phyloP scores from a whole-genome alignment of 805 yeast genomes.

The Schwanniomyces vanrijiae region DNA sequence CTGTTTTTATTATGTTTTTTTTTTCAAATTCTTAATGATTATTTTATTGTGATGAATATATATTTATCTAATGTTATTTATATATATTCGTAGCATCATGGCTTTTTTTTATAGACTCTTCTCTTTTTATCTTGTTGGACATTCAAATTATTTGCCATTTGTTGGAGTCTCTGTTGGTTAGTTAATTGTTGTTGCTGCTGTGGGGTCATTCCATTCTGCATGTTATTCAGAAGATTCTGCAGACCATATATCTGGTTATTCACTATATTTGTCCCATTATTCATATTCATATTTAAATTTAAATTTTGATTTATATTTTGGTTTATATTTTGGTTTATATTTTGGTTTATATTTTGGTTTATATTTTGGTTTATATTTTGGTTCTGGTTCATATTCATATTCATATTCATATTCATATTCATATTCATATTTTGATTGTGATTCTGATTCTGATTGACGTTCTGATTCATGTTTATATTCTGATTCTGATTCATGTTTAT shows the following conservation, averaged over 20 bases:
- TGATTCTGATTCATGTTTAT: neutral
- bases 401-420: neutral
- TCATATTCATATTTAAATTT: neutral
- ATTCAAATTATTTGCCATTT: slow-evolving; percentile 10
- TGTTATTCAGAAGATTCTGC: slow-evolving; percentile 5
- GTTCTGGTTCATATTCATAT: neutral
- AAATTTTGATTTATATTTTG: neutral
- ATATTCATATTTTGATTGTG: neutral
- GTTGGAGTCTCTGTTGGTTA: slow-evolving; percentile 17
- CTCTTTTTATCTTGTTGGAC: slow-evolving; percentile 4
- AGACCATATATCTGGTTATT: neutral
- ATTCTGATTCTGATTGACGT: too few relatives aligned
- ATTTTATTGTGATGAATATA: neutral
- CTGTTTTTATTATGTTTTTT: neutral
- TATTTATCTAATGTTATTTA: neutral
- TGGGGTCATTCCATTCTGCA: slow-evolving; percentile 8
- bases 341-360: neutral
- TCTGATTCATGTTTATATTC: neutral
- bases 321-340: neutral
- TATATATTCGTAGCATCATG: neutral
- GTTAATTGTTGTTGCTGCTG: slow-evolving; percentile 16
- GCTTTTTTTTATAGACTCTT: slow-evolving; percentile 1
- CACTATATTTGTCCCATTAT: neutral
- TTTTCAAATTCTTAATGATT: neutral
- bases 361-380: neutral